Evolutionary conservation across 192 early-diverging fungal species (phyloP).

Genomic region (Mortierella claussenii): DNA sequence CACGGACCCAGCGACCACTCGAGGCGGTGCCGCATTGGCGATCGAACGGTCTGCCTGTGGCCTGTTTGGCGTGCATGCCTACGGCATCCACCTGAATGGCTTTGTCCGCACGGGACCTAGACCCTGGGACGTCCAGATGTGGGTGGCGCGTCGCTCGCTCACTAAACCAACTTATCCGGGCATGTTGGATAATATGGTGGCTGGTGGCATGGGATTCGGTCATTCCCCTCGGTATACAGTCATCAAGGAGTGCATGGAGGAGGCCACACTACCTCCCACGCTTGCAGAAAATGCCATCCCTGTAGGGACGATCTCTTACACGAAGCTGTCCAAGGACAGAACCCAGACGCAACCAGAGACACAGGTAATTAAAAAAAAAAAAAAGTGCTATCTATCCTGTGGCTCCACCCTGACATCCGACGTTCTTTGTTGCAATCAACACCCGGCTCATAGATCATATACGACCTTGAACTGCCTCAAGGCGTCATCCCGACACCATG

Average conservation of each 20-base stretch:
- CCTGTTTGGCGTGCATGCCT: conserved; percentile 86
- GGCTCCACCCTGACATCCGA: not conserved
- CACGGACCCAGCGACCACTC: conserved; percentile 32
- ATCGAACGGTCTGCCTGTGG: conserved; percentile 85
- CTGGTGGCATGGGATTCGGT: conserved; percentile 80
- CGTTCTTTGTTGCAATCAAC: not conserved
- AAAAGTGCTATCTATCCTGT: not conserved
- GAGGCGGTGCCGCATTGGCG: conserved; percentile 57
- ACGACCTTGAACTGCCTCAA: conserved; percentile 80
- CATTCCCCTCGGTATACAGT: conserved; percentile 71
- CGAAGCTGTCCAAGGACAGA: conserved; percentile 58
- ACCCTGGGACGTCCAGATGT: conserved; percentile 73
- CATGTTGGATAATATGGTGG: conserved; percentile 79
- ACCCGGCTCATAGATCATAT: conserved; percentile 68
- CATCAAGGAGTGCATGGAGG: conserved; percentile 92
- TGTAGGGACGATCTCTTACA: conserved; percentile 80
- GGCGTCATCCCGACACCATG: conserved; percentile 71
- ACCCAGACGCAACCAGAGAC: conserved; percentile 82
- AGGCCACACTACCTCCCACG: conserved; percentile 74
- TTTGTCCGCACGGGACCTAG: conserved; percentile 57
- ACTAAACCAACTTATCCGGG: conserved; percentile 92
- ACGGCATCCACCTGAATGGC: conserved; percentile 93
- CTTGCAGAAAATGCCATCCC: conserved; percentile 63
- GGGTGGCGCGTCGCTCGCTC: conserved; percentile 83
- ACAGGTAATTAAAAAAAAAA: conserved; percentile 74